Percentiles rank a stretch among this genome's conserved stretches.
Conservation (phyloP, 2,329 filamentous ascomycete species). For the Aspergillus tubingensis region DNA sequence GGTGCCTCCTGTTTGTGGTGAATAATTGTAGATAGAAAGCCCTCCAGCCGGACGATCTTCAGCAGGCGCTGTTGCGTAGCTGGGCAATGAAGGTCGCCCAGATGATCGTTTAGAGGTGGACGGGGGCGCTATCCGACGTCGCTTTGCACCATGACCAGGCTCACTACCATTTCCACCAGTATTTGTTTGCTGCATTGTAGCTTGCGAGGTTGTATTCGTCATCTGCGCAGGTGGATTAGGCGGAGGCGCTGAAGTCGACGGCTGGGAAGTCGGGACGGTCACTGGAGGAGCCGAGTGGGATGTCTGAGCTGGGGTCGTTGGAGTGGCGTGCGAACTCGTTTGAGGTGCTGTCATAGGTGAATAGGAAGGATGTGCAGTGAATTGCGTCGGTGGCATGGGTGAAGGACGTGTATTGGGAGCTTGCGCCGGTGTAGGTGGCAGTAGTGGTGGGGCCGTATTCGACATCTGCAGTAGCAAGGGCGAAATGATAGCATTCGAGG, state of each 20-base stretch:
- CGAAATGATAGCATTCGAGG: neutral
- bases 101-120: neutral
- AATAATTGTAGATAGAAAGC: neutral
- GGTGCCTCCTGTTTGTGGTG: neutral
- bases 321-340: neutral
- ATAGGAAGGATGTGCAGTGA: neutral
- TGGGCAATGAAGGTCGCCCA: neutral
- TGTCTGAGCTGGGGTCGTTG: neutral
- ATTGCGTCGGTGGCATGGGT: neutral
- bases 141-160: conserved; percentile 14
- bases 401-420: neutral
- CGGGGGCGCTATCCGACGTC: conserved; percentile 15
- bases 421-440: neutral
- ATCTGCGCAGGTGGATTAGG: neutral
- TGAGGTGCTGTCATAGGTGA: neutral
- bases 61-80: neutral
- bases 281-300: neutral
- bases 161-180: neutral
- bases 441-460: neutral
- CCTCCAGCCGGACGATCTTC: neutral
- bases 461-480: neutral
- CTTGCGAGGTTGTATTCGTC: neutral
- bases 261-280: neutral
- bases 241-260: neutral
- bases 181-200: neutral